A percentile compares a stretch with the other conserved stretches of the same genome.
These are phyloP conservation scores for Dioscorea dumetorum DNA, from an alignment of 106 monocot species.

Conservation along the genomic window DNA sequence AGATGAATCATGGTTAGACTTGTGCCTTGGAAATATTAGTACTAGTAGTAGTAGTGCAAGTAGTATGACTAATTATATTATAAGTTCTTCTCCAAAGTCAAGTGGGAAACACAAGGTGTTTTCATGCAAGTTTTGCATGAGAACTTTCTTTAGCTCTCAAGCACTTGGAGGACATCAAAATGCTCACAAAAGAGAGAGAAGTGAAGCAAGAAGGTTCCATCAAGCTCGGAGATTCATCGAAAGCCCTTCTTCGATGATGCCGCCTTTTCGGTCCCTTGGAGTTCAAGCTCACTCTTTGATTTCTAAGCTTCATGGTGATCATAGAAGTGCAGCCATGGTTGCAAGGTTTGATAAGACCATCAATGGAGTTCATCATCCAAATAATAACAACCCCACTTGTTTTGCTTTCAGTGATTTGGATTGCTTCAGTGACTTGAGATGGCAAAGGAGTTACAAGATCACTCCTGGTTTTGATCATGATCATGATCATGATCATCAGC, in stretches of 20 bases:
- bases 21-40: no score
- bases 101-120: constrained; percentile 34
- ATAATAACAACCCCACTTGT: no score
- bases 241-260: no score
- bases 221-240: constrained; percentile 28
- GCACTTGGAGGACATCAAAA: constrained; percentile 80
- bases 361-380: no score
- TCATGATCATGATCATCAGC: constrained; percentile 6
- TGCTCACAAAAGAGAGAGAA: constrained; percentile 74
- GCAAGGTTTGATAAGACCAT: constrained; percentile 16
- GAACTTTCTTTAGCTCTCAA: constrained; percentile 77
- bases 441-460: constrained; percentile 35
- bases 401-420: neutral
- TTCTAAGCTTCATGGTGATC: constrained; percentile 13
- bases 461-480: no score
- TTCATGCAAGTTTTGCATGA: constrained; percentile 80
- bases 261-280: constrained; percentile 20
- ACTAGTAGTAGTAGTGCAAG: no score
- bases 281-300: constrained; percentile 43
- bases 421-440: constrained; percentile 23
- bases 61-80: no score
- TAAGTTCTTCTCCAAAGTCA: no score
- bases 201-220: constrained; percentile 38
- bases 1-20: no score
- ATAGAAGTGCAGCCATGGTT: constrained; percentile 7